These are phyloP conservation scores for Rhytidiadelphus loreus DNA, from an alignment of 225 moss, liverwort and hornwort genomes.

Conservation along the genomic window DNA sequence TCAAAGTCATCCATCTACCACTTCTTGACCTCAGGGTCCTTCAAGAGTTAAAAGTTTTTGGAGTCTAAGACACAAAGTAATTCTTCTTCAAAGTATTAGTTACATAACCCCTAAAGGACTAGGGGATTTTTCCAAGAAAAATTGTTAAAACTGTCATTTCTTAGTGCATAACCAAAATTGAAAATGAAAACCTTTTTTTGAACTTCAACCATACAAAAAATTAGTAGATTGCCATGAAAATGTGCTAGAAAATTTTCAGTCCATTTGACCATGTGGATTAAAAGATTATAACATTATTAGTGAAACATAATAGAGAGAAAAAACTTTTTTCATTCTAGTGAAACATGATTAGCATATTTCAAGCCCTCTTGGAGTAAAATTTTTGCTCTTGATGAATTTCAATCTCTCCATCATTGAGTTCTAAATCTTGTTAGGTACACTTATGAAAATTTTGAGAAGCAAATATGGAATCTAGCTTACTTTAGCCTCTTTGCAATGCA, in stretches of 20 bases:
- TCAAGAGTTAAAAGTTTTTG: neutral
- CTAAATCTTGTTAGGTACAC: neutral
- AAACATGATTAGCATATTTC: rapidly evolving
- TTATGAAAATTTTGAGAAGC: rapidly evolving
- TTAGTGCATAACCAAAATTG: neutral
- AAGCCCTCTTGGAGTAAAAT: neutral
- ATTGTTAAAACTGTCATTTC: neutral
- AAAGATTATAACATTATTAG: neutral
- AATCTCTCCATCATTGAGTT: neutral
- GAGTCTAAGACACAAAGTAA: neutral
- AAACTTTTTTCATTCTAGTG: too few species aligned
- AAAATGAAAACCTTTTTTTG: neutral
- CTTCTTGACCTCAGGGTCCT: neutral
- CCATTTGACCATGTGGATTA: too few species aligned
- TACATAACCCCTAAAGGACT: too few species aligned
- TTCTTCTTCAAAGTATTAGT: neutral
- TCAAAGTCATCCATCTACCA: neutral
- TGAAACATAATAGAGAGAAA: too few species aligned
- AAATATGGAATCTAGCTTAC: neutral
- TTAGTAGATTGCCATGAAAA: neutral
- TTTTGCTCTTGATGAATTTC: neutral
- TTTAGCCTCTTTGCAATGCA: neutral
- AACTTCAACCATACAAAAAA: neutral
- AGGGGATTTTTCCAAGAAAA: neutral
- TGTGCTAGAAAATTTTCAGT: rapidly evolving